Percentiles rank a stretch among this genome's conserved stretches.
Conservation (phyloP, 192 early-diverging fungal species). For the Helicostylum pulchrum region DNA sequence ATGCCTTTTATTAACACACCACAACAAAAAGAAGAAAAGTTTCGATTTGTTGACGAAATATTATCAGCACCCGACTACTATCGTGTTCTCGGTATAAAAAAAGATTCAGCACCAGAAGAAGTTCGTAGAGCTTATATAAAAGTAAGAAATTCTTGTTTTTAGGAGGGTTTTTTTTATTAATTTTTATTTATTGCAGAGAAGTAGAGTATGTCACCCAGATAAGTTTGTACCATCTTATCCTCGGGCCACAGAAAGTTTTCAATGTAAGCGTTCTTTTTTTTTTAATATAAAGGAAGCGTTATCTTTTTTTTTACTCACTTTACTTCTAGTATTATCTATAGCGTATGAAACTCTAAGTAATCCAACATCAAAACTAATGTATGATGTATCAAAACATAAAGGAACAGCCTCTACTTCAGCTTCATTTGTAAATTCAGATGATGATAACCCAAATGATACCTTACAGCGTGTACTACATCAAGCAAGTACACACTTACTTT, state of each 20-base stretch:
- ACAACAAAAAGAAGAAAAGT: conserved; percentile 23
- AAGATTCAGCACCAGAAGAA: conserved; percentile 41
- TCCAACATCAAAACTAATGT: conserved; percentile 49
- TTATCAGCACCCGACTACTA: conserved; percentile 48
- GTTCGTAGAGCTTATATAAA: conserved; percentile 47
- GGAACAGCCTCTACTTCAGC: neutral
- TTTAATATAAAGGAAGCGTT: neutral
- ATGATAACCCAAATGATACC: conserved; percentile 42
- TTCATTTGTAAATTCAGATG: conserved; percentile 30
- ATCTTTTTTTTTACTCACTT: neutral
- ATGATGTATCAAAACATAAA: conserved; percentile 45
- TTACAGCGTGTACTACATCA: conserved; percentile 53
- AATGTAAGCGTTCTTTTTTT: conserved; percentile 35
- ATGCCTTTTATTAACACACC: conserved; percentile 9
- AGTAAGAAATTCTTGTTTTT: conserved; percentile 20
- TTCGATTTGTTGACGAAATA: conserved; percentile 49
- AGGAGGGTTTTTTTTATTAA: neutral
- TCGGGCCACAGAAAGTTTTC: conserved; percentile 55
- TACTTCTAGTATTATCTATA: conserved; percentile 40
- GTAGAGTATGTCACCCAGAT: conserved; percentile 56
- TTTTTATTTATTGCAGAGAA: conserved; percentile 36
- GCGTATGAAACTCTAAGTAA: conserved; percentile 57
- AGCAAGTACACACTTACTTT: conserved; percentile 19
- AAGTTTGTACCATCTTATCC: conserved; percentile 53
- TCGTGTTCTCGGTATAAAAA: conserved; percentile 43